Evolutionary conservation across 2,329 filamentous ascomycete species (phyloP), one percentile per base, ranked within the genome.

Genomic region (Aureobasidium sp.): DNA sequence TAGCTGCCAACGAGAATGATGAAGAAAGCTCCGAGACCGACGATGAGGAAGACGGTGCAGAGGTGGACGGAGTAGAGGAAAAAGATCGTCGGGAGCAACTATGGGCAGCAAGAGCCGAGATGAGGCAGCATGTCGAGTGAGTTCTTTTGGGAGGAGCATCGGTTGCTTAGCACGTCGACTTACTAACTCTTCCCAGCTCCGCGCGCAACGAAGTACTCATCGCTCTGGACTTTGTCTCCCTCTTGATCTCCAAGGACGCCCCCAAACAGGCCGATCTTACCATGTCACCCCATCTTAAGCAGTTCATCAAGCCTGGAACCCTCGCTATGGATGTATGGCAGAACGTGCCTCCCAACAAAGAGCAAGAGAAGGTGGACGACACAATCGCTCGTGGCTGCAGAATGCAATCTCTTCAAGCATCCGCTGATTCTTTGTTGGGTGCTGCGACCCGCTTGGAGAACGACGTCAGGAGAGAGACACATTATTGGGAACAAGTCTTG

Each of bases 401-500:
- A 59, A 78, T 94, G 65, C 85, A 92, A 69, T 87, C 87, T 49
- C 84, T 96, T 66, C 86, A 89, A 68, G 82, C 84, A 37, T 86
- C 89, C 3, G 86, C 90, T 1, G 87, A 90, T 67, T 86, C 86
- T 39, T 82, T 96, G 24, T 77, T 91, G 15, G 81, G 85, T 11
- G 87, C 91, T 5, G 88, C 89, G 0, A 80, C 82, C 29, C 82
- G 90, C 44, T 76, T 99, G 14, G 84, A 90, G 67, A 83, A 82
- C 12, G 92, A 96, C 72, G 88, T 95, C 37, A 81, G 83, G 11
- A 84, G 85, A 33, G 94, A 99, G 76, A 87, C 86, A 1, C 87
- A 82, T 68, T 99, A 96, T 73, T 99, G 94, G 94, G 83, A 88
- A 61, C 88, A 96, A 68, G 83, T 97, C 2, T 77, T 96, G 50